These are phyloP conservation scores for Eutrema heterophyllum DNA, from an alignment of 345 rosid genomes.

Conservation along the genomic window DNA sequence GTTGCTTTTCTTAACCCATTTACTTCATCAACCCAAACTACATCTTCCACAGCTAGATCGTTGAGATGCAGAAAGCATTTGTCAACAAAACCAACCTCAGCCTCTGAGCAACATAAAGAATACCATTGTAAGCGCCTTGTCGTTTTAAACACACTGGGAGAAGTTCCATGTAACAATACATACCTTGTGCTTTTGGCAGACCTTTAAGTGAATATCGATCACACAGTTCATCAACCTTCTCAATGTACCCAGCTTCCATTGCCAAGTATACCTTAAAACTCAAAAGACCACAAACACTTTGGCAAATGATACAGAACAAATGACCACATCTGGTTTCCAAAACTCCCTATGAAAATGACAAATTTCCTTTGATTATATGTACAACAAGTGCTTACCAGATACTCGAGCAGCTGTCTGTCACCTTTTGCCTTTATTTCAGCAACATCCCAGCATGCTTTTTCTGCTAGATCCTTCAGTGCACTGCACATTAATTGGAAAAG, in stretches of 20 bases:
- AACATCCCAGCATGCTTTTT: conserved; percentile 91
- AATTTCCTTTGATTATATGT: neutral
- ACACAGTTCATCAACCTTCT: conserved; percentile 92
- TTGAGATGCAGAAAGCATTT: conserved; percentile 52
- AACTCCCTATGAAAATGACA: neutral
- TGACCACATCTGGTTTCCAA: neutral
- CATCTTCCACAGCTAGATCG: conserved; percentile 58
- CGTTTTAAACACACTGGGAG: neutral
- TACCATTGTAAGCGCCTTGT: conserved; percentile 6
- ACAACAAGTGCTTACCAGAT: conserved; percentile 48
- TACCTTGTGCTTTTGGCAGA: conserved; percentile 40
- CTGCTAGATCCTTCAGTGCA: conserved; percentile 67
- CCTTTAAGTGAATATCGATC: conserved; percentile 73
- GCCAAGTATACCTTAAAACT: conserved; percentile 78
- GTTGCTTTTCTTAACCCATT: conserved; percentile 52
- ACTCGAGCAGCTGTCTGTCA: conserved; percentile 65
- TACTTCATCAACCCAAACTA: conserved; percentile 77
- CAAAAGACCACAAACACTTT: neutral
- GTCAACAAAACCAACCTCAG: conserved; percentile 37
- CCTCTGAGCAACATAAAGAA: conserved; percentile 40
- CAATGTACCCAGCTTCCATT: conserved; percentile 93
- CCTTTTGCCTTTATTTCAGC: conserved; percentile 76
- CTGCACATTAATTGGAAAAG: conserved; percentile 34
- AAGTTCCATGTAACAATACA: neutral
- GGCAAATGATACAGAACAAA: neutral